Evolutionary conservation across 164 flowering plant genomes (phyloP).

Genomic region (Macadamia integrifolia): DNA sequence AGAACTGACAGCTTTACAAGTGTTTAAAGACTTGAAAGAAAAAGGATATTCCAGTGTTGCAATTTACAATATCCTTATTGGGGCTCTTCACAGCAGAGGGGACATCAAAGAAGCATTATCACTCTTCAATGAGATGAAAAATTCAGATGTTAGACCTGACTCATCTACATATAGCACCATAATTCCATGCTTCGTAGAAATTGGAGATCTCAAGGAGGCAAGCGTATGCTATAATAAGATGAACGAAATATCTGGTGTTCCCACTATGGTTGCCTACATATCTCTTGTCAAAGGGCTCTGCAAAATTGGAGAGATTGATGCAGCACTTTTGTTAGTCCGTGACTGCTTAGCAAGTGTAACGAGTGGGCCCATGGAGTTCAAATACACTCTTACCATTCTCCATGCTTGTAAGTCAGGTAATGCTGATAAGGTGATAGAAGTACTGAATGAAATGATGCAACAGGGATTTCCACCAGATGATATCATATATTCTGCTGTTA

Average conservation of each 20-base stretch:
- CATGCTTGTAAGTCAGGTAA: slow-evolving; percentile 60
- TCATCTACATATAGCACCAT: slow-evolving; percentile 51
- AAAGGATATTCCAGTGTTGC: slow-evolving; percentile 51
- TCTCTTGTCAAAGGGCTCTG: slow-evolving; percentile 80
- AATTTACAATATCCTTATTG: slow-evolving; percentile 66
- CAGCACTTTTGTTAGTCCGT: slow-evolving; percentile 67
- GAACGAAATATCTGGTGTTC: slow-evolving; percentile 46
- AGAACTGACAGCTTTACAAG: slow-evolving; percentile 39
- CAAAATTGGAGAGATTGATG: slow-evolving; percentile 65
- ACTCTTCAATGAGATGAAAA: slow-evolving; percentile 55
- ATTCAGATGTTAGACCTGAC: slow-evolving; percentile 43
- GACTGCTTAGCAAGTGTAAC: slow-evolving; percentile 71
- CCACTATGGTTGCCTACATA: slow-evolving; percentile 58
- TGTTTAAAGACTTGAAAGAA: slow-evolving; percentile 51
- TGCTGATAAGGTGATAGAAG: slow-evolving; percentile 67
- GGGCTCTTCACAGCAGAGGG: slow-evolving; percentile 47
- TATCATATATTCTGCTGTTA: slow-evolving; percentile 56
- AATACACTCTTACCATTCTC: slow-evolving; percentile 60
- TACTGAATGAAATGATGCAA: slow-evolving; percentile 71
- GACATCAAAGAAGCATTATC: slow-evolving; percentile 49
- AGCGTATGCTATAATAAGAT: slow-evolving; percentile 60
- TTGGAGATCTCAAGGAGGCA: slow-evolving; percentile 57
- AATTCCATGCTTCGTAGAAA: slow-evolving; percentile 59
- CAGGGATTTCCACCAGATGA: slow-evolving; percentile 52
- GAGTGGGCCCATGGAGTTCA: slow-evolving; percentile 78